These are phyloP conservation scores for Solidago caesia DNA, from an alignment of 129 eudicot genomes.

Conservation along the genomic window DNA sequence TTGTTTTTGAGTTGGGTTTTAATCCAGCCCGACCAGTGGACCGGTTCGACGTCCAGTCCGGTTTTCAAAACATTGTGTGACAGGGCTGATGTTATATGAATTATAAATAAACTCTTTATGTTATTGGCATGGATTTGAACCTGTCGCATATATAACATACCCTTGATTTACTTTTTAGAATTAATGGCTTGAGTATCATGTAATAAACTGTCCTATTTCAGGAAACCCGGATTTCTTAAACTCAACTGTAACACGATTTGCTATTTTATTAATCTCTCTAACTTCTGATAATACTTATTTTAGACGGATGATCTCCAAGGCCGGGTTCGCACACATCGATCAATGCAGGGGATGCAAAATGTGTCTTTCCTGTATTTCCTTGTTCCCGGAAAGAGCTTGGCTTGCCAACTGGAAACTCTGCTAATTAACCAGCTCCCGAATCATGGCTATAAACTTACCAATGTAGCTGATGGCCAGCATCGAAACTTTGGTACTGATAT, in stretches of 20 bases:
- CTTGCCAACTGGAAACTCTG: constrained; percentile 87
- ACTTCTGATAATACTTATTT: neutral
- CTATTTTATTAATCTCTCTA: neutral
- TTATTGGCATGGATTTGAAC: neutral
- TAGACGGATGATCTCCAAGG: constrained; percentile 94
- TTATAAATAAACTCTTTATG: neutral
- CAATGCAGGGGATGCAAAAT: constrained; percentile 63
- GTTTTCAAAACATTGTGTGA: too few relatives aligned
- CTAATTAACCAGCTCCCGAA: constrained; percentile 81
- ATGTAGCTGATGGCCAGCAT: constrained; percentile 88
- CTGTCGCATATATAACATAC: neutral
- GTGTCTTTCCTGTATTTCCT: constrained; percentile 70
- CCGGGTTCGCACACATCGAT: constrained; percentile 71
- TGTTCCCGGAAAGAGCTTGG: constrained; percentile 86
- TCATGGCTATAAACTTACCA: constrained; percentile 71
- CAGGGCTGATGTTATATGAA: too few relatives aligned
- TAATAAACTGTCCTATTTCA: neutral
- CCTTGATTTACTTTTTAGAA: neutral
- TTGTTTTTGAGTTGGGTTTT: too few relatives aligned
- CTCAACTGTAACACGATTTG: constrained; percentile 4
- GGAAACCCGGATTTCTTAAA: neutral
- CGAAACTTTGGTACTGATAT: constrained; percentile 79
- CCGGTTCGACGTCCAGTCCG: too few relatives aligned
- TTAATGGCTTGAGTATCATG: neutral
- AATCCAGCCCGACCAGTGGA: too few relatives aligned